Base-by-base conservation (phyloP, 306 rosid genomes). In the Citrullus colocynthis region DNA sequence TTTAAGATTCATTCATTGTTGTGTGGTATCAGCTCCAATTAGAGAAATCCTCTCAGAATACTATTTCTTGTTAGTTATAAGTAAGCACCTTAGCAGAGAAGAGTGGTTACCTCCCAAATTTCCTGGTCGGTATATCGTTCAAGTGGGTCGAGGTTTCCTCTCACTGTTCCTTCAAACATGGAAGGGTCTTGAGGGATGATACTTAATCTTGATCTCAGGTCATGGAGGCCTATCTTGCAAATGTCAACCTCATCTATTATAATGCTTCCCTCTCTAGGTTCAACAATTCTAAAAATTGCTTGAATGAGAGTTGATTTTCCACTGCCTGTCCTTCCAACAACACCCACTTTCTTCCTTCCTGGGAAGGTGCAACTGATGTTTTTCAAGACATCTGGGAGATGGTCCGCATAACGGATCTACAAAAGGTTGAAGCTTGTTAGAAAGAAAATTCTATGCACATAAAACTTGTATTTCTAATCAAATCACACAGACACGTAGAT, bases 221-320 rank as follows among this genome's bases (percentile, higher is more conserved):
- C 98, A 86, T 94, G 93, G 45, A 94, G 97, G 41, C 98, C 97
- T 15, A 94, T 92, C 78, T 86, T 87, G 83, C 89, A 84, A 59
- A 90, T 92, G 77, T 94, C 96, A 18, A 94, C 86, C 39, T 78
- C 83, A 59, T 94, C 98, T 49, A 94, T 90, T 64, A 89, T 44
- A 20, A 94, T 90, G 88, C 88, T 89, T 84, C 98, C 98, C 54
- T 89, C 97, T 78, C 86, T 86, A 20, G 97, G 97, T 76, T 94
- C 98, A 78, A 94, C 96, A 41, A 92, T 63, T 85, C 97, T 88
- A 84, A 94, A 94, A 82, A 94, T 82, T 18, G 97, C 98, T 12
- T 94, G 98, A 63, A 95, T 95, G 60, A 95, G 95, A 18, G 98
- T 95, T 67, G 98, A 92, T 84, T 95, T 95, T 71, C 98, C 98